Evolutionary conservation across 257 asterid species (phyloP), one percentile per base, ranked within the genome.

Genomic region (Agastache rugosa): DNA sequence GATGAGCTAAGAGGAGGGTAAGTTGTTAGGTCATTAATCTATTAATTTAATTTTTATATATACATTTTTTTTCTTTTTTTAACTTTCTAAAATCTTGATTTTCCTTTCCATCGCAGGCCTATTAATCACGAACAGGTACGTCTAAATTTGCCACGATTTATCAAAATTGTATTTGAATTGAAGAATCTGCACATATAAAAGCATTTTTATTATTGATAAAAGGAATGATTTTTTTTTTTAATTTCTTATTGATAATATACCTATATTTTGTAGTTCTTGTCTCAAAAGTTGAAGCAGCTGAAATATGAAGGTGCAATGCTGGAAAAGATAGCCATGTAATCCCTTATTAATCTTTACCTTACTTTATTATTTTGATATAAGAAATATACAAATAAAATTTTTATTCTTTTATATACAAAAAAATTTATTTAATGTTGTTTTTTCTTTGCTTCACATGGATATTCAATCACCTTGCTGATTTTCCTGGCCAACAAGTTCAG

Each of bases 1-100:
- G 87, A 84, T 60, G 97, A 87, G 63, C 72, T 82, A 59, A 79
- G 87, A 78, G 86, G 86, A 71, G 88, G 88, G 96, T 89, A 78
- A 35, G 82, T 67, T 34, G 19, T 31, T 22, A 27, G 3, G 1
- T 54, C 19, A 37, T 72, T 56, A 16, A 27, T 60, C 14, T 25
- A 41, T 23, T 17, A 2, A n/a, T 64, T 51, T 42, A 2, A 1
- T 60, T 65, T 67, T 6, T 14, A 65, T 22, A 19, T 17, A 1
- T 39, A 25, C 22, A 20, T 12, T 27, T 16, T 27, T 34, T 8
- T 4, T 41, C 12, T 8, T 72, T 53, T 71, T 27, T 42, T 4
- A 1, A 58, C 1, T 54, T 14, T 47, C 1, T 63, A 17, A 51
- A 8, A 31, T 29, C 20, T 61, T 5, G 37, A 37, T 44, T 19